These are phyloP conservation scores for Phytophthora parvispora DNA, from an alignment of 352 stramenopile genomes.

Conservation along the genomic window DNA sequence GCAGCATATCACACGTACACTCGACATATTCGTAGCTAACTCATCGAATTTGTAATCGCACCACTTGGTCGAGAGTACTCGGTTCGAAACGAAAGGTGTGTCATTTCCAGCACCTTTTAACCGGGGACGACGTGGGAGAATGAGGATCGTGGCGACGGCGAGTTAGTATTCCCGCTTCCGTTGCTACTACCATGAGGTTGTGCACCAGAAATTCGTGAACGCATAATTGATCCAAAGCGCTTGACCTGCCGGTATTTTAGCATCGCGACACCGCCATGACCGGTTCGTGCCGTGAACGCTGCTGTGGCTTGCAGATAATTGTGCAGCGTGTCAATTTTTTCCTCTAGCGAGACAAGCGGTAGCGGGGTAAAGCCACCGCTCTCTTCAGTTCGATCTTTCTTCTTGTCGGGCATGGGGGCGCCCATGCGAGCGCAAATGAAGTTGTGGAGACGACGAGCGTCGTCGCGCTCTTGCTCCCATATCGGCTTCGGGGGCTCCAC, in stretches of 20 bases:
- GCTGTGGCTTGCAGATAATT: slow-evolving; percentile 61
- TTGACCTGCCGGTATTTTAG: slow-evolving; percentile 76
- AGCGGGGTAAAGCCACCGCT: slow-evolving; percentile 59
- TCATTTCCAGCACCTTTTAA: slow-evolving; percentile 1
- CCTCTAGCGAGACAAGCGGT: slow-evolving; percentile 51
- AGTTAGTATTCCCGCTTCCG: background rate
- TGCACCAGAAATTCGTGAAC: slow-evolving; percentile 37
- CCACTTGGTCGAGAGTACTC: no score
- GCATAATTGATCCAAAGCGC: slow-evolving; percentile 74
- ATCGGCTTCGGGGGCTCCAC: slow-evolving; percentile 4
- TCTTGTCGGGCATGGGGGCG: slow-evolving; percentile 22
- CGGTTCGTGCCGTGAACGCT: slow-evolving; percentile 8
- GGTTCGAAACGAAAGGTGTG: no score
- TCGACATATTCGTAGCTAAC: no score
- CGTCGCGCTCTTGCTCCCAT: slow-evolving; percentile 64
- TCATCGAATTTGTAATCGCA: no score
- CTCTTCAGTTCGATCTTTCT: slow-evolving; percentile 41
- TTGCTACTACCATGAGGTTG: slow-evolving; percentile 10
- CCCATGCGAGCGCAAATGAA: slow-evolving; percentile 78
- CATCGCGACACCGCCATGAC: slow-evolving; percentile 39
- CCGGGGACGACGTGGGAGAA: slow-evolving; percentile 23
- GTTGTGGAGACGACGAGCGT: slow-evolving; percentile 62
- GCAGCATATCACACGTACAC: no score
- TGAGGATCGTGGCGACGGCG: slow-evolving; percentile 13
- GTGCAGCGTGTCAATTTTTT: slow-evolving; percentile 74